Evolutionary conservation across 805 yeast genomes (phyloP).

Genomic region (Lachancea quebecensis): DNA sequence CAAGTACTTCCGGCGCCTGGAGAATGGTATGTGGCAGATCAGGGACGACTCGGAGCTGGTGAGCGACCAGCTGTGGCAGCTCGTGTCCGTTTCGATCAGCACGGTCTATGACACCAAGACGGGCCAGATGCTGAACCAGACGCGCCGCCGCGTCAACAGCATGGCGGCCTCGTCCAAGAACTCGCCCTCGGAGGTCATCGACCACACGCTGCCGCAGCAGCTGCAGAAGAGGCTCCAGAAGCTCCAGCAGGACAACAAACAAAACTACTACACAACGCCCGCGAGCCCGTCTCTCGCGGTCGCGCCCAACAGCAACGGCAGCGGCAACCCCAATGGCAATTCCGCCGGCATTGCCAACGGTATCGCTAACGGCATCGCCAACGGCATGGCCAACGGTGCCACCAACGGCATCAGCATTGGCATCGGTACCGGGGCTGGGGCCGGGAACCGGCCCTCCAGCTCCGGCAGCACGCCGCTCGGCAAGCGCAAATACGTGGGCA

Average conservation of each 20-base stretch:
- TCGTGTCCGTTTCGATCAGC: slow-evolving; percentile 20
- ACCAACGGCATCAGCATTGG: background rate
- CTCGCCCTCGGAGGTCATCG: slow-evolving; percentile 15
- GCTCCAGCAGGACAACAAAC: slow-evolving; percentile 23
- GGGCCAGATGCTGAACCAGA: slow-evolving; percentile 23
- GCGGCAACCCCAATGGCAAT: background rate
- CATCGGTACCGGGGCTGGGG: background rate
- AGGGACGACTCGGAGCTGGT: slow-evolving; percentile 22
- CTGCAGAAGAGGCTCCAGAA: slow-evolving; percentile 24
- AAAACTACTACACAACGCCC: slow-evolving; percentile 28
- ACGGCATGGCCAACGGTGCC: background rate
- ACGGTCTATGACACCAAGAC: slow-evolving; percentile 24
- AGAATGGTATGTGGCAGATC: slow-evolving; percentile 26
- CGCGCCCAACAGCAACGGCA: slow-evolving; percentile 2
- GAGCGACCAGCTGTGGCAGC: slow-evolving; percentile 26
- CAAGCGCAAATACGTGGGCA: slow-evolving; percentile 12
- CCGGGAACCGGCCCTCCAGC: background rate
- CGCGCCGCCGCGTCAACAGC: slow-evolving; percentile 10
- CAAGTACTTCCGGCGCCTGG: slow-evolving; percentile 24
- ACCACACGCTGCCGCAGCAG: slow-evolving; percentile 24
- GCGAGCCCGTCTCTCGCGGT: slow-evolving; percentile 24
- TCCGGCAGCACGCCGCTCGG: background rate
- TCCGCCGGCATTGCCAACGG: background rate
- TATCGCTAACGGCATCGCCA: background rate
- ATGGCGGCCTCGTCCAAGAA: slow-evolving; percentile 20